phyloP scores from a whole-genome alignment of 352 stramenopile genomes.

The Globisporangium uncinulatum region DNA sequence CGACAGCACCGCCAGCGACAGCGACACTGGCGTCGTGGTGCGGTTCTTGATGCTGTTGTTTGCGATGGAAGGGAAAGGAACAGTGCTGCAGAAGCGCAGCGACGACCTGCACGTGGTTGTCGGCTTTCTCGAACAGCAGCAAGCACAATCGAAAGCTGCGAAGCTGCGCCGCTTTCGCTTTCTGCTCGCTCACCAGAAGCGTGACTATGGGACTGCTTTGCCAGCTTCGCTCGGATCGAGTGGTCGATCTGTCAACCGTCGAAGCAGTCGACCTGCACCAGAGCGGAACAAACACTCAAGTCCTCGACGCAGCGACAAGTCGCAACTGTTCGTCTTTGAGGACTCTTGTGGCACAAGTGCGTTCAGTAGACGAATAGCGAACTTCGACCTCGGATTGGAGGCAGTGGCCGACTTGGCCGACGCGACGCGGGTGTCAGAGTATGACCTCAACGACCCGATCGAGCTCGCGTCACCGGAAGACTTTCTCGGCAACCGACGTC shows the following conservation, averaged over 20 bases:
- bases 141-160: slow-evolving; percentile 23
- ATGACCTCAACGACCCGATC: not conserved
- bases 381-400: not conserved
- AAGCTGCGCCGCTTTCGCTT: slow-evolving; percentile 44
- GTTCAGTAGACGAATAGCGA: not conserved
- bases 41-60: slow-evolving; percentile 77
- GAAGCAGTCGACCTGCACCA: not conserved
- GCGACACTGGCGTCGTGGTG: slow-evolving; percentile 30
- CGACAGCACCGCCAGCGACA: slow-evolving; percentile 2
- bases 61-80: slow-evolving; percentile 66
- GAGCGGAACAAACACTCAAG: not conserved
- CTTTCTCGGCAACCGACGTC: not conserved
- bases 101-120: slow-evolving; percentile 53
- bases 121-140: slow-evolving; percentile 36
- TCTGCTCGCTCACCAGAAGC: slow-evolving; percentile 29
- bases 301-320: not conserved
- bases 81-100: slow-evolving; percentile 48
- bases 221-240: no score
- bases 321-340: not conserved
- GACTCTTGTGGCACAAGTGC: not conserved
- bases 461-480: slow-evolving; percentile 7
- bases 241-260: not conserved
- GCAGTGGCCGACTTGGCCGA: not conserved
- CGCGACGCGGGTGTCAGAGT: not conserved
- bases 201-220: not conserved